Conservation (phyloP, 2,329 filamentous ascomycete genomes). For the Trichoderma pleuroti region DNA sequence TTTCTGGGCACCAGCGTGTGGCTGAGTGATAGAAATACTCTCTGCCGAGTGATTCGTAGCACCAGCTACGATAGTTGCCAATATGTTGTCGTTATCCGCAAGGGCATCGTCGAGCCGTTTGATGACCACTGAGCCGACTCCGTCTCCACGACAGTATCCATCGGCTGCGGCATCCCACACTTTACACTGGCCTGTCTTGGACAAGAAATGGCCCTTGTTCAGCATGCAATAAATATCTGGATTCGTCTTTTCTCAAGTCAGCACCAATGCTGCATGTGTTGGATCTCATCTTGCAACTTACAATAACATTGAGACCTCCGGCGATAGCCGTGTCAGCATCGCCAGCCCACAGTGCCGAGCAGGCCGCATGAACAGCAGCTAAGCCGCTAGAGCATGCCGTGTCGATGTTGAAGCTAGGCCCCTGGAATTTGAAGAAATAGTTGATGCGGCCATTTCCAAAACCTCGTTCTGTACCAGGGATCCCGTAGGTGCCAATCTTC, state of each 20-base stretch:
- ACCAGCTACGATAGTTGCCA: conserved; percentile 67
- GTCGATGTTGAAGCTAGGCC: conserved; percentile 69
- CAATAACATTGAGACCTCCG: conserved; percentile 66
- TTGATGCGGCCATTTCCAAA: conserved; percentile 63
- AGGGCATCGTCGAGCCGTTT: conserved; percentile 78
- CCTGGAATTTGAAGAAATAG: conserved; percentile 74
- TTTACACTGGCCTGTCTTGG: conserved; percentile 53
- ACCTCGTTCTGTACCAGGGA: conserved; percentile 48
- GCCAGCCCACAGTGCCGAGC: conserved; percentile 45
- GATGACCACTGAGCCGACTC: conserved; percentile 68
- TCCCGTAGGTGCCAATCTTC: conserved; percentile 57
- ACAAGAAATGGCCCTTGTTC: conserved; percentile 73
- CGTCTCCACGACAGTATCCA: conserved; percentile 79
- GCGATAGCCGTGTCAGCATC: conserved; percentile 80
- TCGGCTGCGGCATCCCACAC: conserved; percentile 78
- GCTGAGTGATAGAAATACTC: conserved; percentile 68
- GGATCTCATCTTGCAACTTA: not conserved
- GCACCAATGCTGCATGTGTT: not conserved
- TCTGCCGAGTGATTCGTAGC: conserved; percentile 70
- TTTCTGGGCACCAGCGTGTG: conserved; percentile 61
- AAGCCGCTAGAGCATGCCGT: conserved; percentile 74
- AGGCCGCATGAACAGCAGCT: conserved; percentile 56
- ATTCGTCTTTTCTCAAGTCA: not conserved
- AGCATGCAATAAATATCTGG: conserved; percentile 58
- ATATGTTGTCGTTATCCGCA: conserved; percentile 69